Conservation (phyloP, 2,329 filamentous ascomycete genomes). For the Blastomyces parvus region DNA sequence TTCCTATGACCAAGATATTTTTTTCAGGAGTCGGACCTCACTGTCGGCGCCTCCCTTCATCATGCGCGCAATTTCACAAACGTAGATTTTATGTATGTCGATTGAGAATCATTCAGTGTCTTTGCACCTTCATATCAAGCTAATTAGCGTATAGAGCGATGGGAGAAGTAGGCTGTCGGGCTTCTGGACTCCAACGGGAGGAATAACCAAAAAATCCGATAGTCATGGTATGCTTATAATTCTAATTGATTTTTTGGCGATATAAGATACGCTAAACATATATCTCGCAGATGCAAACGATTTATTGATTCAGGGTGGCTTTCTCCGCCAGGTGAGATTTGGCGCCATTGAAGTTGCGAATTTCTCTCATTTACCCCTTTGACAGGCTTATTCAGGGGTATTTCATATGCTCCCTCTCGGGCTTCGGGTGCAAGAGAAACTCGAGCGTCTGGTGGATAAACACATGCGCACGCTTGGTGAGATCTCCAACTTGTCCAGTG, state of each 20-base stretch:
- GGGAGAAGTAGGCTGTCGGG: conserved; percentile 55
- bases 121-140: not conserved
- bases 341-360: not conserved
- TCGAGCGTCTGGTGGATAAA: conserved; percentile 75
- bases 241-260: not conserved
- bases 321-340: conserved; percentile 55
- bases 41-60: not conserved
- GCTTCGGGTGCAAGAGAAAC: conserved; percentile 74
- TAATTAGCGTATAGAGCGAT: conserved; percentile 38
- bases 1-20: not conserved
- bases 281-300: conserved; percentile 49
- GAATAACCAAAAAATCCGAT: conserved; percentile 48
- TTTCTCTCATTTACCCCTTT: conserved; percentile 5
- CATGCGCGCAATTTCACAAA: conserved; percentile 8
- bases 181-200: conserved; percentile 70
- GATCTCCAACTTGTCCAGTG: not conserved
- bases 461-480: conserved; percentile 71
- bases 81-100: conserved; percentile 31
- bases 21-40: not conserved
- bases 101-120: not conserved
- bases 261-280: not conserved
- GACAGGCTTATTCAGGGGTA: conserved; percentile 71
- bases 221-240: conserved; percentile 29
- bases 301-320: conserved; percentile 61
- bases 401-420: conserved; percentile 89